Evolutionary conservation across 495 filamentous ascomycete genomes (phyloP), one percentile per base, ranked within the genome.

Genomic region (Penicillium riverlandense): DNA sequence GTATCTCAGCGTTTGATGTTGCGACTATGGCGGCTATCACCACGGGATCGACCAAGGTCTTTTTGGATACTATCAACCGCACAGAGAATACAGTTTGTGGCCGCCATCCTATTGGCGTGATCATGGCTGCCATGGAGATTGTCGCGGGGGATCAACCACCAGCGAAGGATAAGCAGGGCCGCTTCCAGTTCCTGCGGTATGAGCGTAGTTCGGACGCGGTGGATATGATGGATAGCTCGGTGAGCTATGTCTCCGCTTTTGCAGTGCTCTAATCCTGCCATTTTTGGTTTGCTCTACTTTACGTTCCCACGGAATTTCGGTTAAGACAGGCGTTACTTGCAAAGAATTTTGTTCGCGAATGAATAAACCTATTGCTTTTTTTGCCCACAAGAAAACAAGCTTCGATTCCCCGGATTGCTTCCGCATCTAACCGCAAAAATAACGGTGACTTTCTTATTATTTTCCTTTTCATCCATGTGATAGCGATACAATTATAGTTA

Each of bases 21-120:
- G 66, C 81, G 44, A 84, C 87, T 34, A 96, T 99, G 76, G 75
- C 80, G 38, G 86, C 90, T 2, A 82, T 96, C 36, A 80, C 86
- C 40, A 78, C 76, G 2, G 90, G 92, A 2, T 72, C 63, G 10
- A 81, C 94, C 52, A 65, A 71, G 9, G 65, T 62, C 2, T 96
- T 95, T 58, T 67, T 86, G 29, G 71, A 82, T 5, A 75, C 76
- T 15, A 63, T 97, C 33, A 65, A 76, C 31, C 66, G 73, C 32
- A 97, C 90, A 0, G 80, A 77, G 30, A 99, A 99, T 53, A 96
- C 92, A 1, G 88, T 99, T 28, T 99, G 92, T 53, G 92, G 92
- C 39, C 72, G 90, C 35, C 94, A 99, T 72, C 92, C 92, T 0
- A 97, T 99, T 52, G 90, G 94, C 0, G 84, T 99, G 10, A 76